A percentile compares a stretch with the other conserved stretches of the same genome.
Conservation (phyloP, 352 stramenopile genomes). For the Bremia lactucae region DNA sequence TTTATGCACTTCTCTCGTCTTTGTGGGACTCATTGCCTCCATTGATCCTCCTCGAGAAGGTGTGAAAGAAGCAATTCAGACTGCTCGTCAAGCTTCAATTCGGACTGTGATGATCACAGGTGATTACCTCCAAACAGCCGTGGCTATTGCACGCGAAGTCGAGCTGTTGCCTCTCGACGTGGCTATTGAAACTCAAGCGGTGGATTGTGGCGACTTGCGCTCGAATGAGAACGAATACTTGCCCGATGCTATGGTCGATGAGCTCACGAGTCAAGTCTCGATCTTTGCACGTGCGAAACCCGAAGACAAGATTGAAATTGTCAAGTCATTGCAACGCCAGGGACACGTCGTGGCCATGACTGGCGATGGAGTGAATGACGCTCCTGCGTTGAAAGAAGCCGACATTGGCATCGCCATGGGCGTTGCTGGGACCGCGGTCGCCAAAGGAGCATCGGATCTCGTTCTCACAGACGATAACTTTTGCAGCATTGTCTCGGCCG, state of each 20-base stretch:
- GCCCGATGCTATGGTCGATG: slow-evolving; percentile 68
- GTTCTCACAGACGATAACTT: slow-evolving; percentile 98
- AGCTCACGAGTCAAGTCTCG: slow-evolving; percentile 53
- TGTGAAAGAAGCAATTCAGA: slow-evolving; percentile 50
- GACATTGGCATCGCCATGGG: slow-evolving; percentile 96
- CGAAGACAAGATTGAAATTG: slow-evolving; percentile 92
- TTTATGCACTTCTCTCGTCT: slow-evolving; percentile 70
- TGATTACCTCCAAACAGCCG: slow-evolving; percentile 90
- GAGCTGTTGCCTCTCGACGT: slow-evolving; percentile 61
- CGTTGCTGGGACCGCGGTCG: slow-evolving; percentile 93
- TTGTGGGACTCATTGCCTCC: slow-evolving; percentile 89
- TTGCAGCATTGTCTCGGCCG: slow-evolving; percentile 92
- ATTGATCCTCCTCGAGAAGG: slow-evolving; percentile 62
- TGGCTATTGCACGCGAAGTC: slow-evolving; percentile 88
- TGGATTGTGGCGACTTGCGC: slow-evolving; percentile 58
- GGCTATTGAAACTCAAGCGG: slow-evolving; percentile 38
- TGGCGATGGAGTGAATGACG: slow-evolving; percentile 97
- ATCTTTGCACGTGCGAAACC: slow-evolving; percentile 95
- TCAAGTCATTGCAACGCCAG: slow-evolving; percentile 86
- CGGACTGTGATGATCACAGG: slow-evolving; percentile 89
- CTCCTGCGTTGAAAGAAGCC: slow-evolving; percentile 91
- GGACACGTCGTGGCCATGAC: slow-evolving; percentile 90
- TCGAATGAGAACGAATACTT: slow-evolving; percentile 35
- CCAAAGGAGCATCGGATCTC: slow-evolving; percentile 96
- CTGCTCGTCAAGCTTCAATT: slow-evolving; percentile 39